phyloP scores from a whole-genome alignment of 2,329 filamentous ascomycete genomes.

The Pyrenophora seminiperda region DNA sequence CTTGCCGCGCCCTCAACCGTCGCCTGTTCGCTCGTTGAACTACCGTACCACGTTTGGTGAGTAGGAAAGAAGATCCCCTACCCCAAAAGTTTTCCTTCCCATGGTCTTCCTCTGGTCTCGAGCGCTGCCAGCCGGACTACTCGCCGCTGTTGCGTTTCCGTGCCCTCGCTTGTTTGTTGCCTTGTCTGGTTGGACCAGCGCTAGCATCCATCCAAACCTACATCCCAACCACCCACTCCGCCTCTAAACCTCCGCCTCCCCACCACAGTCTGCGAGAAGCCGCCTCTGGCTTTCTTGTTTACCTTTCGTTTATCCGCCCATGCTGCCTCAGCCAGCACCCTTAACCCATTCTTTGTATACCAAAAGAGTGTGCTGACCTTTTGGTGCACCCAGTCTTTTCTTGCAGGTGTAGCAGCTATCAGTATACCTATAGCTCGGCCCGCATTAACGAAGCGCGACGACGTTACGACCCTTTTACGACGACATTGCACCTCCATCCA shows the following conservation, averaged over 20 bases:
- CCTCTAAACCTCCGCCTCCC: constrained; percentile 48
- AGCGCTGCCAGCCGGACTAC: constrained; percentile 9
- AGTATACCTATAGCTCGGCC: constrained; percentile 42
- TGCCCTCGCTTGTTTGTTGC: constrained; percentile 46
- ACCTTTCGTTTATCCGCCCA: constrained; percentile 27
- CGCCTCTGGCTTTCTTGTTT: constrained; percentile 31
- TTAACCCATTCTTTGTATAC: constrained; percentile 15
- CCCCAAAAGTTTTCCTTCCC: background rate
- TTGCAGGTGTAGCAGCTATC: constrained; percentile 32
- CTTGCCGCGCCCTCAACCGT: constrained; percentile 12
- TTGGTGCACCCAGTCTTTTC: constrained; percentile 33
- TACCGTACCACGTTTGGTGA: constrained; percentile 23
- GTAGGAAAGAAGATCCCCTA: constrained; percentile 8
- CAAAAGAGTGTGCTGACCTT: constrained; percentile 33
- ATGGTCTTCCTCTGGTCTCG: constrained; percentile 2
- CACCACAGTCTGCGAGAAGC: constrained; percentile 37
- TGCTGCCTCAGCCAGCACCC: constrained; percentile 7
- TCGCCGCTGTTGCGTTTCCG: constrained; percentile 36
- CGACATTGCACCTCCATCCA: constrained; percentile 19
- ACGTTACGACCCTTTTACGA: constrained; percentile 40
- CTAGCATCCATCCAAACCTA: constrained; percentile 46
- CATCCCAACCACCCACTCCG: constrained; percentile 50
- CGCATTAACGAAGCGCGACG: constrained; percentile 39
- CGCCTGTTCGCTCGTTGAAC: constrained; percentile 30
- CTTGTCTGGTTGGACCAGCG: constrained; percentile 43